These are phyloP conservation scores for Penicillium nucicola DNA, from an alignment of 495 filamentous ascomycete genomes.

Conservation along the genomic window DNA sequence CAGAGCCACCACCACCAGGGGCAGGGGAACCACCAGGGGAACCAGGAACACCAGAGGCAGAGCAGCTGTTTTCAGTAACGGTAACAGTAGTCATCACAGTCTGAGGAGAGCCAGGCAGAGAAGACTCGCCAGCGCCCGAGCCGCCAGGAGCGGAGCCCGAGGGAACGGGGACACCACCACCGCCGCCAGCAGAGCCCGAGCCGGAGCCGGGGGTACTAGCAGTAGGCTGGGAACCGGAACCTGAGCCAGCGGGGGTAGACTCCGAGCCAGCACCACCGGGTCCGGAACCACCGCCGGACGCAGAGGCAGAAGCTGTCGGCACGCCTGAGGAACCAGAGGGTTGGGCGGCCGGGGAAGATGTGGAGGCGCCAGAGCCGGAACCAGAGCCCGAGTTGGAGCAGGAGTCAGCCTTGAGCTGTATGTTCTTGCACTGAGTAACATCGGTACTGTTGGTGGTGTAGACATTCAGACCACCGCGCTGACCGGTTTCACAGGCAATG, in stretches of 20 bases:
- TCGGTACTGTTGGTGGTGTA: conserved; percentile 46
- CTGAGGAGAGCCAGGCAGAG: conserved; percentile 10
- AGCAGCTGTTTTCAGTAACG: conserved; percentile 22
- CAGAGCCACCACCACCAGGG: not conserved
- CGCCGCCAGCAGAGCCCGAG: conserved; percentile 1
- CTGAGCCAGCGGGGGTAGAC: not conserved
- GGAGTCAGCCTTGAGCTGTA: conserved; percentile 47
- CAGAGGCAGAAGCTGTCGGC: not conserved
- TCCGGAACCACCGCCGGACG: not conserved
- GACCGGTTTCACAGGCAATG: conserved; percentile 52
- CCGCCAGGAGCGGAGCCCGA: conserved; percentile 1
- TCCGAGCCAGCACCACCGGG: not conserved
- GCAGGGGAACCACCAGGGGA: conserved; percentile 3
- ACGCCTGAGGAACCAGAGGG: not conserved
- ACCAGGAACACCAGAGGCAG: conserved; percentile 10
- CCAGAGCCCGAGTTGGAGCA: conserved; percentile 34
- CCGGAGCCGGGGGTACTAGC: conserved; percentile 1
- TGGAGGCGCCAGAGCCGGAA: conserved; percentile 2
- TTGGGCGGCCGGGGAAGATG: not conserved
- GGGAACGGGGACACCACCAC: not conserved
- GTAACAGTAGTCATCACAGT: conserved; percentile 23
- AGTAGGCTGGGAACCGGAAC: conserved; percentile 2
- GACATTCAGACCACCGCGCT: conserved; percentile 48
- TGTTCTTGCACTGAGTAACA: conserved; percentile 42
- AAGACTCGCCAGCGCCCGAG: conserved; percentile 9